A percentile compares a stretch with the other conserved stretches of the same genome.
phyloP scores from a whole-genome alignment of 179 eudicot genomes.

The Beta corolliflora region DNA sequence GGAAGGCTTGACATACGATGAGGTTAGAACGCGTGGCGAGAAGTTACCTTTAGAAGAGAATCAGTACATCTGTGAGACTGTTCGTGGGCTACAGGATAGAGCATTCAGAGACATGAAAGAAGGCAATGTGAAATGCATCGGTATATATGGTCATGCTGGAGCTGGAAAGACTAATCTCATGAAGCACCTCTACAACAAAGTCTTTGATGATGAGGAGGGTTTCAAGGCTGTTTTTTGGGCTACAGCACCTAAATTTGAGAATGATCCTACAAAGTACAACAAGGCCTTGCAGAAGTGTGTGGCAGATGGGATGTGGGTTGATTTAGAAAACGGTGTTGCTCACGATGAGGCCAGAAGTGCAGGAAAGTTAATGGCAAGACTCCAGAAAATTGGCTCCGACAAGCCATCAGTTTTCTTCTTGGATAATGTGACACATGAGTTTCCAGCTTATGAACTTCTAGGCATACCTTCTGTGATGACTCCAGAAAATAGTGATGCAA shows the following conservation, averaged over 20 bases:
- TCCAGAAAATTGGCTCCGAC: conserved; percentile 5
- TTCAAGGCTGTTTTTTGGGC: conserved; percentile 27
- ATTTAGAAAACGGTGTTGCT: background rate
- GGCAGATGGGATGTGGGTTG: conserved; percentile 19
- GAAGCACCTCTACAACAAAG: conserved; percentile 25
- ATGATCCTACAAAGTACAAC: background rate
- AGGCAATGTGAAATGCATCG: background rate
- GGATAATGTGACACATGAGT: conserved; percentile 15
- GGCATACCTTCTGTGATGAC: conserved; percentile 12
- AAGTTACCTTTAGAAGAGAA: conserved; percentile 2
- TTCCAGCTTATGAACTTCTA: conserved; percentile 14
- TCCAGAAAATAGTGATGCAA: background rate
- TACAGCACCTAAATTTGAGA: conserved; percentile 3
- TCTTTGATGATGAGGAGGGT: background rate
- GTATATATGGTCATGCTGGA: conserved; percentile 19
- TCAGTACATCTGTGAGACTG: background rate
- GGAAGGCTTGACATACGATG: background rate
- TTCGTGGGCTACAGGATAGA: background rate
- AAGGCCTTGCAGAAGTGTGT: conserved; percentile 12
- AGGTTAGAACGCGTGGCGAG: conserved; percentile 6
- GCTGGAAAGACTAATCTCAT: conserved; percentile 23
- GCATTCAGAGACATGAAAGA: background rate
- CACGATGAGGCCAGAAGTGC: conserved; percentile 21
- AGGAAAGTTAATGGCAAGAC: background rate
- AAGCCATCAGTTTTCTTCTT: conserved; percentile 8